Evolutionary conservation across 305 asterid species (phyloP).

Genomic region (Striga hermonthica): DNA sequence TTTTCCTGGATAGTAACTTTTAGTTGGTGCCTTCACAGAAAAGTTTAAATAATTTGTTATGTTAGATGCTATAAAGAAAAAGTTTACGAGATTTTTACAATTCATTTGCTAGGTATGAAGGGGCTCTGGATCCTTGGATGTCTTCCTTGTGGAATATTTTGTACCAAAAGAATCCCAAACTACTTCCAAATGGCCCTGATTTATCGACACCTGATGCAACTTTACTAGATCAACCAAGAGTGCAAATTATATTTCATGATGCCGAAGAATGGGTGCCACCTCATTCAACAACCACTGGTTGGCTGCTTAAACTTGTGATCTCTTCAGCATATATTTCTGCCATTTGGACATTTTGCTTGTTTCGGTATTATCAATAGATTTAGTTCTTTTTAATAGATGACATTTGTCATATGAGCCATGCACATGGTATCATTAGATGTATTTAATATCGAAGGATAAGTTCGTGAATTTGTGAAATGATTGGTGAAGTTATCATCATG

Average conservation of each 20-base stretch:
- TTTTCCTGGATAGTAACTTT: neutral
- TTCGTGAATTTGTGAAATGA: too few relatives aligned
- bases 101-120: constrained; percentile 70
- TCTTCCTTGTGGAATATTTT: constrained; percentile 66
- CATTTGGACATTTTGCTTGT: neutral
- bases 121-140: constrained; percentile 95
- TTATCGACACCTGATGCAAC: constrained; percentile 39
- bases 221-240: constrained; percentile 68
- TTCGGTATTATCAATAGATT: neutral
- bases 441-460: constrained; percentile 13
- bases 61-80: constrained; percentile 16
- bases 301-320: constrained; percentile 28
- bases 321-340: constrained; percentile 4
- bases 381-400: constrained; percentile 11
- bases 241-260: constrained; percentile 57
- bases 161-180: constrained; percentile 44
- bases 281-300: constrained; percentile 51
- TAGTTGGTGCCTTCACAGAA: neutral
- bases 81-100: constrained; percentile 18
- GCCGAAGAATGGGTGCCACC: constrained; percentile 39
- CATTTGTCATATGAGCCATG: constrained; percentile 12
- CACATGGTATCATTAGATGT: constrained; percentile 14
- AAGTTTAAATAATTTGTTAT: constrained; percentile 8
- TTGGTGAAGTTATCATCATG: too few relatives aligned
- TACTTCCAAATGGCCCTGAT: constrained; percentile 70